Percentiles rank a stretch among this genome's conserved stretches.
phyloP scores from a whole-genome alignment of 78 protist genomes.

The Dictyostelium capitatum region DNA sequence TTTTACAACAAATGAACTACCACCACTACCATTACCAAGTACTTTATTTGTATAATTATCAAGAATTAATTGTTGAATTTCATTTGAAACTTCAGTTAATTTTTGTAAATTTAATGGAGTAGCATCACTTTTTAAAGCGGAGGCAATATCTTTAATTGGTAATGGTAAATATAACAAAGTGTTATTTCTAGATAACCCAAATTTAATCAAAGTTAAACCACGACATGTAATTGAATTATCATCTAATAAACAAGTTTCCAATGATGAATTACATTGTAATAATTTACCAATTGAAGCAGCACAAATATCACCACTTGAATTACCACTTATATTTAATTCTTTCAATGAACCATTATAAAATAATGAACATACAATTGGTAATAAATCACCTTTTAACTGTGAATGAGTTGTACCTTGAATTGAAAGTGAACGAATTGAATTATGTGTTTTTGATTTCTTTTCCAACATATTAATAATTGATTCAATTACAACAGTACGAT shows the following conservation, averaged over 20 bases:
- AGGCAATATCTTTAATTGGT: slow-evolving; percentile 78
- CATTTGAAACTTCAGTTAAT: slow-evolving; percentile 32
- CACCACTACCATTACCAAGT: not conserved
- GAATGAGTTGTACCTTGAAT: slow-evolving; percentile 32
- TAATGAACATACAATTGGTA: slow-evolving; percentile 37
- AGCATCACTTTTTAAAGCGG: slow-evolving; percentile 8
- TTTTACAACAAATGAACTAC: not conserved
- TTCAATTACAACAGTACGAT: slow-evolving; percentile 23
- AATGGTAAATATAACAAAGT: slow-evolving; percentile 50
- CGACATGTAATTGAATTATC: slow-evolving; percentile 51
- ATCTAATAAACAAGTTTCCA: slow-evolving; percentile 42
- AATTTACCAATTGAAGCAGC: slow-evolving; percentile 72
- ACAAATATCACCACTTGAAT: slow-evolving; percentile 63
- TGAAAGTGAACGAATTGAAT: slow-evolving; percentile 7
- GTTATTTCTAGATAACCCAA: slow-evolving; percentile 71
- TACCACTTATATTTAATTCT: slow-evolving; percentile 61
- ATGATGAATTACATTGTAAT: slow-evolving; percentile 11
- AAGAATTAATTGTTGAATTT: slow-evolving; percentile 49
- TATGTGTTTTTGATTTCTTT: slow-evolving; percentile 59
- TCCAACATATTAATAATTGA: slow-evolving; percentile 56
- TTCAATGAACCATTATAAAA: slow-evolving; percentile 34
- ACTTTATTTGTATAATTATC: slow-evolving; percentile 33
- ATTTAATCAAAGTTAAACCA: slow-evolving; percentile 56
- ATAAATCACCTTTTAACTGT: slow-evolving; percentile 50
- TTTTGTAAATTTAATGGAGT: not conserved